Evolutionary conservation across 495 filamentous ascomycete genomes (phyloP), one percentile per base, ranked within the genome.

Genomic region (Aspergillus hancockii): DNA sequence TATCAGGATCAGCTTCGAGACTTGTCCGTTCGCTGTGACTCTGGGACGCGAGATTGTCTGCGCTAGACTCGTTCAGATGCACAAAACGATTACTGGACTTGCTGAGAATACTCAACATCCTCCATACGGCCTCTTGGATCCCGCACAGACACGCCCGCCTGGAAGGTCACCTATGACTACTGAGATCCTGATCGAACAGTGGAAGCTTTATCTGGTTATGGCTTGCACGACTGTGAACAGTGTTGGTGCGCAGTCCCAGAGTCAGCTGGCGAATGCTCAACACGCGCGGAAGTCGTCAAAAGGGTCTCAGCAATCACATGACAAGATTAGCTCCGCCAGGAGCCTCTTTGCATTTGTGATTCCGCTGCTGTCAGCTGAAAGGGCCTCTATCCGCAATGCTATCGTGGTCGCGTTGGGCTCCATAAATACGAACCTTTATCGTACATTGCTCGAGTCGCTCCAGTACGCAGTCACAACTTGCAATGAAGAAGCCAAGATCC

Each of bases 141-240:
- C 75, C 25, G 68, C 67, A 10, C 71, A 76, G 40, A 67, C 57
- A 21, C 79, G 79, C 30, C 68, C 74, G 1, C 53, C 74, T 23
- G 80, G 85, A 67, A 67, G 80, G 45, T 88, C 87, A 31, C 89
- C 88, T 4, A 88, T 90, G 25, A 87, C 92, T 9, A 89, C 92
- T 3, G 92, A 96, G 52, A 86, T 95, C 40, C 77, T 98, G 55
- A 84, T 98, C 58, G 94, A 98, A 68, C 94, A 99, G 71, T 99
- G 93, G 93, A 98, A 96, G 72, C 77, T 98, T n/a, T 97, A 97
- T 68, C 81, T 99, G 43, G 90, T 96, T 46, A 96, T 98, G 74
- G 95, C 95, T 7, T 99, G 95, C 70, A 96, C 92, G 9, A 99
- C 95, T 0, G 80, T 99, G 28, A 93, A 88, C 30, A 93, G 92